These are phyloP conservation scores for Rhodotorula glutinis DNA, from an alignment of 1,284 basidiomycete species.

Conservation along the genomic window DNA sequence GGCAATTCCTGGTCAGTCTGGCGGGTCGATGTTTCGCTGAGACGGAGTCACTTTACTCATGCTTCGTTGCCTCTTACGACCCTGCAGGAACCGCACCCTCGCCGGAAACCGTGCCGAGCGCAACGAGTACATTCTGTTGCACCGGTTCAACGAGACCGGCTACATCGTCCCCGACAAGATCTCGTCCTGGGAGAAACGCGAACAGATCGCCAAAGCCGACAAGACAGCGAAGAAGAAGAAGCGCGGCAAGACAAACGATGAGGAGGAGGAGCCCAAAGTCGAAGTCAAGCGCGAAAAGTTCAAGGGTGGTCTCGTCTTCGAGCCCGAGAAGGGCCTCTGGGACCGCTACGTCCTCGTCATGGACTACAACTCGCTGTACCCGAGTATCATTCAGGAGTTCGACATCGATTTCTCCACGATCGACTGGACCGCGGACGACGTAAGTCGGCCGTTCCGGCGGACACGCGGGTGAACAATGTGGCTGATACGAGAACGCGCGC, in stretches of 20 bases:
- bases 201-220: conserved; percentile 45
- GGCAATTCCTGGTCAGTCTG: conserved; percentile 82
- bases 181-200: conserved; percentile 67
- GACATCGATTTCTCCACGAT: conserved; percentile 99
- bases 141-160: conserved; percentile 95
- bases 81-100: conserved; percentile 82
- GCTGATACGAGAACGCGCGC: conserved; percentile 3
- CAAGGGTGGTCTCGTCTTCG: conserved; percentile 96
- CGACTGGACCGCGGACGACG: conserved; percentile 61
- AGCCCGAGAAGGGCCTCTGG: conserved; percentile 93
- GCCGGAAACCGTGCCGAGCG: conserved; percentile 89
- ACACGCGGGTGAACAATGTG: conserved; percentile 21
- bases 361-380: conserved; percentile 99
- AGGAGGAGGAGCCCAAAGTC: conserved; percentile 57
- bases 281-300: conserved; percentile 89
- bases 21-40: no score
- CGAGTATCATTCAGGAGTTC: conserved; percentile 98
- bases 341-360: conserved; percentile 97
- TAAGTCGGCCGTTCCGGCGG: conserved; percentile 53
- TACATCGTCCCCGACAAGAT: conserved; percentile 94
- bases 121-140: conserved; percentile 97
- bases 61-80: not conserved
- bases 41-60: no score
- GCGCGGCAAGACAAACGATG: conserved; percentile 59
- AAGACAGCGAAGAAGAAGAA: conserved; percentile 45